Percentiles rank a stretch among this genome's conserved stretches.
phyloP scores from a whole-genome alignment of 1,284 basidiomycete genomes.

The Caloboletus firmus region DNA sequence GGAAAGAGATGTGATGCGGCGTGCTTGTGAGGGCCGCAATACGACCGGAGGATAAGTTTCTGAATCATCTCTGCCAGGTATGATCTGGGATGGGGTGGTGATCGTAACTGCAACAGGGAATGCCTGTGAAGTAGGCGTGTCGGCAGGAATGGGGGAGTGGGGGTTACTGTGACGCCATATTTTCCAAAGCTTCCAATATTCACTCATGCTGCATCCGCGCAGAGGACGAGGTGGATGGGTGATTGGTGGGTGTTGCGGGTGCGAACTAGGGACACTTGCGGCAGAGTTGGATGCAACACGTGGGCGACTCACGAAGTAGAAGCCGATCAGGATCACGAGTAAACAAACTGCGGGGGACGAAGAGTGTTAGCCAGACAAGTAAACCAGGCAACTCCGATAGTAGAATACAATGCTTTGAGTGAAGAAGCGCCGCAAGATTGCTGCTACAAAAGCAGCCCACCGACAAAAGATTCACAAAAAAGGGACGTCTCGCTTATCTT shows the following conservation, averaged over 20 bases:
- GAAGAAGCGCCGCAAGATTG: not conserved
- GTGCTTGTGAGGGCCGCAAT: constrained; percentile 18
- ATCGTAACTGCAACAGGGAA: not conserved
- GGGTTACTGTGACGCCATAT: constrained; percentile 5
- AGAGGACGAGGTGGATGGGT: constrained; percentile 3
- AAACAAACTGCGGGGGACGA: constrained; percentile 25
- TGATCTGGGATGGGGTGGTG: not conserved
- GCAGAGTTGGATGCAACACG: constrained; percentile 12
- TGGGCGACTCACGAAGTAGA: constrained; percentile 30
- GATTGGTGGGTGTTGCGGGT: constrained; percentile 2
- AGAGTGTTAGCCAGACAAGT: constrained; percentile 19
- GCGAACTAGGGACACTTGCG: not conserved
- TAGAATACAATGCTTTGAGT: not conserved
- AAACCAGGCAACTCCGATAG: not conserved
- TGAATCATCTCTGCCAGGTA: not conserved
- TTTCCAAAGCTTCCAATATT: constrained; percentile 24
- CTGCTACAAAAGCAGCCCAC: not conserved
- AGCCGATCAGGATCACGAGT: constrained; percentile 29
- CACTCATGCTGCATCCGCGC: constrained; percentile 3
- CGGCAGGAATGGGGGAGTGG: not conserved
- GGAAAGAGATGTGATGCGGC: constrained; percentile 27
- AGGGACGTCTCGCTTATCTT: not conserved
- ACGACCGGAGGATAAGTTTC: not conserved
- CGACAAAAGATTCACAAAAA: not conserved
- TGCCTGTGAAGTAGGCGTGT: constrained; percentile 5